A percentile compares a stretch with the other conserved stretches of the same genome.
These are phyloP conservation scores for Pleurotus tuoliensis DNA, from an alignment of 768 basidiomycete genomes.

Conservation along the genomic window DNA sequence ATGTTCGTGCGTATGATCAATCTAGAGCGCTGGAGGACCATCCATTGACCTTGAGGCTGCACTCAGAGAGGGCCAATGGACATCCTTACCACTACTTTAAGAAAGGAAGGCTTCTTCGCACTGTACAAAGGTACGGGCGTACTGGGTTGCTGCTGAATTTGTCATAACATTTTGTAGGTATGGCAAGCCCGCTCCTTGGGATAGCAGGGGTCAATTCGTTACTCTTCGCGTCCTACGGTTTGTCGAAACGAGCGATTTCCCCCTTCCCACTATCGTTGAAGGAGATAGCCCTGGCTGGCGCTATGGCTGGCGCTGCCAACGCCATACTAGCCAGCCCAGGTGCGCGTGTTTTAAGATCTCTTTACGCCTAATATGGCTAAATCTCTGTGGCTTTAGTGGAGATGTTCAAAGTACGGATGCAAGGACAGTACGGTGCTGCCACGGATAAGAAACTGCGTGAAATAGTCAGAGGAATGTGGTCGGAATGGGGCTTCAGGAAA, in stretches of 20 bases:
- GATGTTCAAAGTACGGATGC: constrained; percentile 99
- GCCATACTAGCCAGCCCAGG: constrained; percentile 90
- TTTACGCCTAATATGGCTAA: background rate
- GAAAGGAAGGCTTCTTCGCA: constrained; percentile 89
- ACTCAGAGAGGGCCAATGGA: constrained; percentile 89
- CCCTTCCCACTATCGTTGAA: constrained; percentile 82
- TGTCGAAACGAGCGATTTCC: constrained; percentile 76
- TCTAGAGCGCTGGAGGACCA: background rate
- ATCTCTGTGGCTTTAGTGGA: constrained; percentile 52
- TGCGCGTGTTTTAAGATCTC: constrained; percentile 19
- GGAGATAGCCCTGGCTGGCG: constrained; percentile 81
- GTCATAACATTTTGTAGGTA: constrained; percentile 46
- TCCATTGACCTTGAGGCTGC: background rate
- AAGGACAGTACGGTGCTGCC: constrained; percentile 85
- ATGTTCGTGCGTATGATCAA: constrained; percentile 70
- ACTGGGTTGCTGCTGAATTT: background rate
- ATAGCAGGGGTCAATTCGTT: constrained; percentile 96
- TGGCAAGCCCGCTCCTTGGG: constrained; percentile 87
- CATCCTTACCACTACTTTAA: constrained; percentile 74
- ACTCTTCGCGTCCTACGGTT: constrained; percentile 88
- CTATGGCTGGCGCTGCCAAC: constrained; percentile 90
- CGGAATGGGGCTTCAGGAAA: constrained; percentile 75
- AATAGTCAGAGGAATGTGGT: constrained; percentile 82
- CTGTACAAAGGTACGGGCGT: constrained; percentile 79
- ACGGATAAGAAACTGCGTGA: constrained; percentile 74